A percentile compares a stretch with the other conserved stretches of the same genome.
These are phyloP conservation scores for Coemansia asiatica DNA, from an alignment of 192 early-diverging fungal genomes.

Conservation along the genomic window DNA sequence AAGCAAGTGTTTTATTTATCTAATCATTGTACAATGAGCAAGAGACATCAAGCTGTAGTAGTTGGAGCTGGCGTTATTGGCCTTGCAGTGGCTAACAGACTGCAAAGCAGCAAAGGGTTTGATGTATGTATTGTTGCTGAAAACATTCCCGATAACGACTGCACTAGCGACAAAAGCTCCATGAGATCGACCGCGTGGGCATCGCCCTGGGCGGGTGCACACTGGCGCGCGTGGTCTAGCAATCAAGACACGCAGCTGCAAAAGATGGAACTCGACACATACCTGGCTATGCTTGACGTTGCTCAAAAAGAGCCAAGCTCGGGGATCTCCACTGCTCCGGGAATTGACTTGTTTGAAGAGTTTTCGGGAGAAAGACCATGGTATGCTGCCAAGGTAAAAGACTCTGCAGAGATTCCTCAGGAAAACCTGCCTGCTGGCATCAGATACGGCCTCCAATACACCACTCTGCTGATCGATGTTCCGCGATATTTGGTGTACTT, in stretches of 20 bases:
- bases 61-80: slow-evolving; percentile 65
- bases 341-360: slow-evolving; percentile 18
- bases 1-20: too few species aligned
- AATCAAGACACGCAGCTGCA: slow-evolving; percentile 49
- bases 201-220: slow-evolving; percentile 61
- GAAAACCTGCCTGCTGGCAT: slow-evolving; percentile 18
- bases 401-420: slow-evolving; percentile 4
- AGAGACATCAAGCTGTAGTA: slow-evolving; percentile 37
- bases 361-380: slow-evolving; percentile 6
- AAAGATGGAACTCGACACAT: slow-evolving; percentile 33
- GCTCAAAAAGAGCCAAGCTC: slow-evolving; percentile 19
- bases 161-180: not conserved
- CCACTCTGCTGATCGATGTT: slow-evolving; percentile 41
- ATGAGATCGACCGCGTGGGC: slow-evolving; percentile 46
- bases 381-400: slow-evolving; percentile 16
- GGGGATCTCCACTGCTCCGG: slow-evolving; percentile 24
- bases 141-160: slow-evolving; percentile 15
- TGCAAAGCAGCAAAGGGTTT: slow-evolving; percentile 33
- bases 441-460: slow-evolving; percentile 29
- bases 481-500: slow-evolving; percentile 35
- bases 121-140: slow-evolving; percentile 53
- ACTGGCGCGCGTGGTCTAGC: slow-evolving; percentile 62
- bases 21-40: slow-evolving; percentile 2
- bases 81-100: slow-evolving; percentile 56
- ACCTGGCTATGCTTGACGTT: slow-evolving; percentile 18